Percentiles rank a stretch among this genome's conserved stretches.
Evolutionary conservation across 768 basidiomycete species (phyloP).

Genomic region (Xanthoconium stramineum): DNA sequence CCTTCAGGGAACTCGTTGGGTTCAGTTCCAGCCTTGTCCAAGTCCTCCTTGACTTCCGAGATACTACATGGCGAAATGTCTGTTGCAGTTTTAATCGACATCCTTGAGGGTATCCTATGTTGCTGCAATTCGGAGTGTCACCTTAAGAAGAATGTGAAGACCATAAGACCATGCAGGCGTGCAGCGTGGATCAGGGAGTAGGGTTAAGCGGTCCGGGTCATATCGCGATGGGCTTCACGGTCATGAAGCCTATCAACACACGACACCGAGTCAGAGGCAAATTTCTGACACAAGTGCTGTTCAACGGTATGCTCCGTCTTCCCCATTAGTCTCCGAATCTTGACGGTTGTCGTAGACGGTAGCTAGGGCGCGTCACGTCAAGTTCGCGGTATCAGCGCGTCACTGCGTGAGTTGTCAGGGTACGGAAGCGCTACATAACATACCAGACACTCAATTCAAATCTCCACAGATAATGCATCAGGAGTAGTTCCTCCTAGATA

Average conservation of each 20-base stretch:
- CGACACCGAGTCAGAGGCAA: neutral
- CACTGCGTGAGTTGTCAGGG: neutral
- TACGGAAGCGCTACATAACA: no score
- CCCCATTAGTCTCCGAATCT: neutral
- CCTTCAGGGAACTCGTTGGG: slow-evolving; percentile 27
- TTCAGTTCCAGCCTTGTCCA: neutral
- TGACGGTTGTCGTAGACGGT: no score
- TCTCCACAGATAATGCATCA: no score
- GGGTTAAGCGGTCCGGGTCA: neutral
- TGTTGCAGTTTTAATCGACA: neutral
- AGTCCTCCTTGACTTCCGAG: slow-evolving; percentile 1
- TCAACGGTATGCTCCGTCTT: no score
- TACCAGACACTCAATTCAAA: no score
- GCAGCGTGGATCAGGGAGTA: neutral
- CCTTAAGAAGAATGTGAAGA: neutral
- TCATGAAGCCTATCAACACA: no score
- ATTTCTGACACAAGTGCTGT: neutral
- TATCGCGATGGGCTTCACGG: neutral
- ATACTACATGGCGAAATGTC: neutral
- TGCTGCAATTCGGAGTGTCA: no score
- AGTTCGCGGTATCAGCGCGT: neutral
- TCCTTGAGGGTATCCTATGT: slow-evolving; percentile 3
- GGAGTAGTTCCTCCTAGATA: no score
- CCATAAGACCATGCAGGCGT: neutral
- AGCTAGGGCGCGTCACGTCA: no score